Percentiles rank a stretch among this genome's conserved stretches.
phyloP scores from a whole-genome alignment of 139 green algal genomes.

The Coccomyxa sp. region DNA sequence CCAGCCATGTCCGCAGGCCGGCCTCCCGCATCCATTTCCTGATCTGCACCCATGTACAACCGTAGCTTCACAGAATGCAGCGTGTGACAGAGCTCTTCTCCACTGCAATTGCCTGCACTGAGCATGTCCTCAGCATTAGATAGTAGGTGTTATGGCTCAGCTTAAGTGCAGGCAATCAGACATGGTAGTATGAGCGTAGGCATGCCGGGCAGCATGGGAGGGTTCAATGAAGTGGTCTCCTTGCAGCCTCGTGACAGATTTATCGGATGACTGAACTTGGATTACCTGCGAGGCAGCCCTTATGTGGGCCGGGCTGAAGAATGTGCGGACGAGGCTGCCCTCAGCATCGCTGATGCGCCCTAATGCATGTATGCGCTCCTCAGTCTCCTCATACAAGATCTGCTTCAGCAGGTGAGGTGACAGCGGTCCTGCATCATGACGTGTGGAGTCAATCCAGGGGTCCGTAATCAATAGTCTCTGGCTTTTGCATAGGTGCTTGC shows the following conservation, averaged over 20 bases:
- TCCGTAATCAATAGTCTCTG: too few relatives aligned
- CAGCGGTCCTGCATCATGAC: not conserved
- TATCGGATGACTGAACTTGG: not conserved
- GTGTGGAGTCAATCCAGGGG: too few relatives aligned
- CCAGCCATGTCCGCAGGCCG: constrained; percentile 68
- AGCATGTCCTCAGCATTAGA: not conserved
- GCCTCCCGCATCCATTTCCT: constrained; percentile 64
- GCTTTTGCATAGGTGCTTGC: too few relatives aligned
- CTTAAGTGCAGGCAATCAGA: not conserved
- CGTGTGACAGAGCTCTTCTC: not conserved
- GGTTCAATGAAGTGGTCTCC: not conserved
- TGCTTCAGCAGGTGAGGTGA: not conserved
- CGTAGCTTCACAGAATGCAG: not conserved
- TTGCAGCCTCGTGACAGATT: too few relatives aligned
- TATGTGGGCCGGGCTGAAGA: constrained; percentile 60
- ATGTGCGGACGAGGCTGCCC: constrained; percentile 56
- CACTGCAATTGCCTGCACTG: not conserved
- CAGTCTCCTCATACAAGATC: not conserved
- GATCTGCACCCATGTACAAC: constrained; percentile 24
- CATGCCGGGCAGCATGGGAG: not conserved
- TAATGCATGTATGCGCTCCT: not conserved
- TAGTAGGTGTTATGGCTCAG: not conserved
- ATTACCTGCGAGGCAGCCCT: constrained; percentile 22
- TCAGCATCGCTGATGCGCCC: constrained; percentile 55
- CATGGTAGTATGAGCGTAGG: too few relatives aligned